Evolutionary conservation across 768 basidiomycete species (phyloP), one percentile per base, ranked within the genome.

Genomic region (Tulasnella sp.): DNA sequence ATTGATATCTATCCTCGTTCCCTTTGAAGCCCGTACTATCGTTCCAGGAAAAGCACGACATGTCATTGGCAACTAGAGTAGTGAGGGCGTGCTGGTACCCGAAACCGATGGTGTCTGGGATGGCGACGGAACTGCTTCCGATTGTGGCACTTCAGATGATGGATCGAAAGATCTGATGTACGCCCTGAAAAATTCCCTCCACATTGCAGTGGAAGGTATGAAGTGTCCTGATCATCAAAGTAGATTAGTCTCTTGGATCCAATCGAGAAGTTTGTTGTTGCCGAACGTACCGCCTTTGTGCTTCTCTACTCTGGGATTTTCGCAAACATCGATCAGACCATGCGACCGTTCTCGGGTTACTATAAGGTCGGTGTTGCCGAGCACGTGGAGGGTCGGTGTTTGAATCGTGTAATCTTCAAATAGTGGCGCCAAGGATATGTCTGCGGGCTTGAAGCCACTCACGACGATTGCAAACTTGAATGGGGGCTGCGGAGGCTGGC

Each of bases 401-500:
- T 74, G 69, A 65, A 80, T 74, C 8, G 73, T 67, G 38, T 58
- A 57, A 56, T 49, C 61, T 64, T 82, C 82, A 50, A 76, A 72
- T 41, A 82, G 67, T 24, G 80, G 73, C 57, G 74, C 67, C 0
- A 64, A 64, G n/a, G 25, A 25, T 17, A 24, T 49, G 24, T 53
- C 48, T 9, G 42, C 45, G 68, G 76, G 72, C 59, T 75, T 75
- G 72, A 88, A 91, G 0, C 88, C 89, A 9, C 85, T 80, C 1
- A 85, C 80, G n/a, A 83, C 71, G 24, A 91, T 72, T 63, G 86
- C 88, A 64, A 89, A 90, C 66, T 80, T n/a, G 21, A 89, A 73
- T 0, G 85, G 85, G n/a, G 84, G 84, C 68, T 89, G 87, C 5
- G 80, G 80, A 12, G 83, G 69, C 53, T 81, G 67, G 22, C 82